Evolutionary conservation across 257 asterid genomes (phyloP).

Genomic region (Buddleja alternifolia): DNA sequence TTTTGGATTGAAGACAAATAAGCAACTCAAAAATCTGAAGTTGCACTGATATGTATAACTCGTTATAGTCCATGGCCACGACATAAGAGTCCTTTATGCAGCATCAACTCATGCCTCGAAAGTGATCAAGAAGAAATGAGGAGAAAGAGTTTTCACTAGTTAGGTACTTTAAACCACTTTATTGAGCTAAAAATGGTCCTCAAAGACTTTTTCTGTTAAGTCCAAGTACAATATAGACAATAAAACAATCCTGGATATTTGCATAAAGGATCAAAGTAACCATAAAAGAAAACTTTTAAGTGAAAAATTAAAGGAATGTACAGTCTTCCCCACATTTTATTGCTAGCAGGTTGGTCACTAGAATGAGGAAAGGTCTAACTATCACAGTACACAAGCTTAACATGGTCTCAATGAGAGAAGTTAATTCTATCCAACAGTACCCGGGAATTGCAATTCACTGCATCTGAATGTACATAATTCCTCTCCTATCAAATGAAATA

Average conservation of each 20-base stretch:
- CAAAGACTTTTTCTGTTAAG: background rate
- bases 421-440: too few species aligned
- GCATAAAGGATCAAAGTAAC: too few species aligned
- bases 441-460: too few species aligned
- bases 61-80: slow-evolving; percentile 1
- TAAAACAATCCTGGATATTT: background rate
- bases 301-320: background rate
- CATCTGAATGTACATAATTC: too few species aligned
- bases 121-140: background rate
- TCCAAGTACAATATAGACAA: background rate
- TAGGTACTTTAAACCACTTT: background rate
- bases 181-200: background rate
- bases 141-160: background rate
- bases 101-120: background rate
- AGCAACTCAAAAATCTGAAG: slow-evolving; percentile 17
- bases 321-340: background rate
- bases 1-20: background rate
- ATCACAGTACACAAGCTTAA: too few species aligned
- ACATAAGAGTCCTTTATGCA: background rate
- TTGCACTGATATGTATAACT: background rate
- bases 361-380: too few species aligned
- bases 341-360: background rate
- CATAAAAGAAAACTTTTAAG: background rate
- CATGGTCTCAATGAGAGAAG: too few species aligned
- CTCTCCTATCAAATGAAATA: too few species aligned